Evolutionary conservation across 371 early-diverging fungal species (phyloP), one percentile per base, ranked within the genome.

Genomic region (Circinella umbellata): DNA sequence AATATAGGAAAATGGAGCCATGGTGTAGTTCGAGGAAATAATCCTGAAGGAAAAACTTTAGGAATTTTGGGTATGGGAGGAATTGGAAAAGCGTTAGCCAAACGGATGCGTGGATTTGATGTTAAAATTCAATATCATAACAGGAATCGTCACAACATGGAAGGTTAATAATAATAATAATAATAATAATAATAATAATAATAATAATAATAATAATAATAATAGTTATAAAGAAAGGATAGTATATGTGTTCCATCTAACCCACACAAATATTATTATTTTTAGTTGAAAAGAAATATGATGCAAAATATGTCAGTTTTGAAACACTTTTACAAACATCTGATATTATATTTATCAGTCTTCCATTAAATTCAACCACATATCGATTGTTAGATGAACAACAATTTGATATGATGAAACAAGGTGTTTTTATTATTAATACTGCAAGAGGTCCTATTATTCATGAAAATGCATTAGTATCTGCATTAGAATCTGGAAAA

Each of bases 11-110:
- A 73, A 6, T 89, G 83, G 82, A 62, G 69, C 13, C 68, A 69
- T 34, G 83, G 79, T 64, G 66, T 86, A 0, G 68, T 70, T 35
- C 82, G 86, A 78, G 89, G 89, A 15, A 76, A 70, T 4, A 83
- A 86, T 63, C 83, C 84, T 17, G 76, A 85, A 51, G 80, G 76
- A n/a, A 83, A 86, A 73, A 79, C 73, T 1, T 60, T 89, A 20
- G 89, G 89, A 62, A 80, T 89, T 49, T 71, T 89, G 11, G 89
- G 89, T n/a, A 82, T 87, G 73, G 89, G 89, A 7, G 89, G 89
- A 18, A 89, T 89, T 57, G 89, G 89, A 1, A 74, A 80, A 57
- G 86, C 89, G 1, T 71, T 89, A 9, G 89, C 88, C 14, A 82
- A 83, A 66, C 82, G 89, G 36, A 86, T 85, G 69, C 61, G 69